Base-by-base conservation (phyloP, 768 basidiomycete species). In the Podaxis sp. region DNA sequence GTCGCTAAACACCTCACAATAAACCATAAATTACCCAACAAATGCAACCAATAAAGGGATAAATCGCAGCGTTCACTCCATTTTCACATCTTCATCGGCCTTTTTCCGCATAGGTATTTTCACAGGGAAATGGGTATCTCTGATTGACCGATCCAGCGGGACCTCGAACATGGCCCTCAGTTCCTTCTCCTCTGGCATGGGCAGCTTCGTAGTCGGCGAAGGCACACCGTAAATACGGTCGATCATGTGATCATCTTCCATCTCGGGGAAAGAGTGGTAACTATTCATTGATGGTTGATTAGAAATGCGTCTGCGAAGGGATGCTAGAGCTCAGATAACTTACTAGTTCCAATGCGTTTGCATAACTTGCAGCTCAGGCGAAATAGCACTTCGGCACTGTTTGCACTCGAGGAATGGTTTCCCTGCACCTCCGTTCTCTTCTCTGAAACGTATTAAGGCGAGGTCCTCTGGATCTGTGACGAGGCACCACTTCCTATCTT, bases 401-500 rank as follows among this genome's bases (percentile, higher is more conserved):
- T 40, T 59, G 50, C 58, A 59, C 11, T 22, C 40, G 5, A 54
- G 19, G 7, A 15, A 12, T 27, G 25, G 5, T 40, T 38, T 37
- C 15, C 22, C 40, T 22, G 19, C 22, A 15, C 13, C 22, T 8
- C 7, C 33, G 8, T 41, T 29, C 13, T 40, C 59, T 22, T 61
- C 59, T 19, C 38, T 41, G 7, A 13, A 17, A 22, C 22, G 27
- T 46, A 61, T 25, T 8, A 19, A 13, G 12, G 51, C 38, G 9
- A 61, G 38, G 25, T 63, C 56, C 2, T 58, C 40, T 6, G 50
- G 25, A 13, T 63, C 50, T 11, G 47, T 24, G 49, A 57, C 15
- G 19, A 63, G 43, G 24, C 43, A 22, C 63, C 63, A 57, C 33
- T 41, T 46, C 29, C 43, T 59, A 17, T 46, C 41, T 7, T 66